Percentiles rank a stretch among this genome's conserved stretches.
These are phyloP conservation scores for Chaetomiaceae sp. DNA, from an alignment of 2,329 filamentous ascomycete species.

Conservation along the genomic window DNA sequence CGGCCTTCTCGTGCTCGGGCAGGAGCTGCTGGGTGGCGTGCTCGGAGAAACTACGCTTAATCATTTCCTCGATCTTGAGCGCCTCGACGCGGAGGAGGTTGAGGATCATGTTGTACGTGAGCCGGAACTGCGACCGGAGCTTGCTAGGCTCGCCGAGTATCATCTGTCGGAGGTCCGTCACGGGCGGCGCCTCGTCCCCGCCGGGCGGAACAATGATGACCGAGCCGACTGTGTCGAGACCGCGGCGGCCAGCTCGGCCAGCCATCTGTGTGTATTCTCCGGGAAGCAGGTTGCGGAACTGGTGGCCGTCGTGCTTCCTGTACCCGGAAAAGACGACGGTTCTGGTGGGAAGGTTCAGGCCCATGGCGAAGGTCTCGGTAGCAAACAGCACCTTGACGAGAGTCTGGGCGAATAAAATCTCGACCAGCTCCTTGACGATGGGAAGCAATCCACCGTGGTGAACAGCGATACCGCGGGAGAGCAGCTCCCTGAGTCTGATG, in stretches of 20 bases:
- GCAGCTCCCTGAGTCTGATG: conserved; percentile 75
- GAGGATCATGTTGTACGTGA: conserved; percentile 99
- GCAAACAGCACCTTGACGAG: conserved; percentile 96
- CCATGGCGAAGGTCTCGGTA: conserved; percentile 98
- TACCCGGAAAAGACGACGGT: conserved; percentile 98
- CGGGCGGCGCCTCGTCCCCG: conserved; percentile 82
- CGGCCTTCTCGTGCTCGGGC: conserved; percentile 92
- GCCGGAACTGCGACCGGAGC: conserved; percentile 87
- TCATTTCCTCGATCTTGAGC: conserved; percentile 99
- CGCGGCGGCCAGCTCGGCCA: conserved; percentile 85
- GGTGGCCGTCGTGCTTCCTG: conserved; percentile 90
- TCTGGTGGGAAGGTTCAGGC: conserved; percentile 87
- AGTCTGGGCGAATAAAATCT: conserved; percentile 92
- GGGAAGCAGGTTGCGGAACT: conserved; percentile 84
- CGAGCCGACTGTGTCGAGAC: conserved; percentile 85
- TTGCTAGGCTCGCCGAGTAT: conserved; percentile 95
- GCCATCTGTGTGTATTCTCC: conserved; percentile 99
- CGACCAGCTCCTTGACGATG: conserved; percentile 96
- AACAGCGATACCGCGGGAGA: conserved; percentile 86
- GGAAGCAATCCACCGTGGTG: conserved; percentile 92
- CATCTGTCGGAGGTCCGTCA: conserved; percentile 80
- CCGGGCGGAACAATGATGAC: conserved; percentile 89
- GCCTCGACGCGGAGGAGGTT: conserved; percentile 94
- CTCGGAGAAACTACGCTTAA: conserved; percentile 98
- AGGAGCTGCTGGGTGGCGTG: conserved; percentile 92